Conservation (phyloP, 305 asterid species). For the Fraxinus floribunda region DNA sequence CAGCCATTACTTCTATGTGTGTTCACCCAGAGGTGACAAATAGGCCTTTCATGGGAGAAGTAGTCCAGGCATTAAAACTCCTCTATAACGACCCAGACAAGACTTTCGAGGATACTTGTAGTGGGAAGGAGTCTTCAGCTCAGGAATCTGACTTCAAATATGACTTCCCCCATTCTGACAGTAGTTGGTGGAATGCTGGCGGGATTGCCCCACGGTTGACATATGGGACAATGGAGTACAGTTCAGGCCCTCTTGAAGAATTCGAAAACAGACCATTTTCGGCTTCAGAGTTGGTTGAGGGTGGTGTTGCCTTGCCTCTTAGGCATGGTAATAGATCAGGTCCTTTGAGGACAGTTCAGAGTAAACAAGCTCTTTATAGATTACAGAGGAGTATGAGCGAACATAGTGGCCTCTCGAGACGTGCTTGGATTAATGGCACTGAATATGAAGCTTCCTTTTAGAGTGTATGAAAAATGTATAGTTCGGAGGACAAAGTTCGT, state of each 20-base stretch:
- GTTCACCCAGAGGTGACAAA: slow-evolving; percentile 94
- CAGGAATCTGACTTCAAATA: slow-evolving; percentile 74
- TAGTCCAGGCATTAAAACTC: slow-evolving; percentile 93
- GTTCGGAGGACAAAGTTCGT: slow-evolving; percentile 44
- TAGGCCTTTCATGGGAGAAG: slow-evolving; percentile 98
- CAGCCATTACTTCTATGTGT: slow-evolving; percentile 94
- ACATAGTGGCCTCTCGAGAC: slow-evolving; percentile 55
- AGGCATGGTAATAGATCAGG: slow-evolving; percentile 85
- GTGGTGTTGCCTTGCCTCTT: slow-evolving; percentile 45
- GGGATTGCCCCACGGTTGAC: slow-evolving; percentile 57
- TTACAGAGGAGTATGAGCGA: slow-evolving; percentile 83
- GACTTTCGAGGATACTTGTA: slow-evolving; percentile 66
- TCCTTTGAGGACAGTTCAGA: slow-evolving; percentile 72
- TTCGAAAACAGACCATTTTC: slow-evolving; percentile 64
- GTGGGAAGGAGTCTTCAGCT: slow-evolving; percentile 67
- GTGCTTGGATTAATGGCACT: slow-evolving; percentile 50
- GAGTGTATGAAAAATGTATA: slow-evolving; percentile 59
- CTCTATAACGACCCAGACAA: slow-evolving; percentile 76
- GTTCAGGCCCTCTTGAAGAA: slow-evolving; percentile 88
- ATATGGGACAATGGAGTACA: slow-evolving; percentile 84
- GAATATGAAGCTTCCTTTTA: slow-evolving; percentile 65
- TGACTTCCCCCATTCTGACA: slow-evolving; percentile 64
- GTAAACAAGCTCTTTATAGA: slow-evolving; percentile 63
- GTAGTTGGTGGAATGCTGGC: slow-evolving; percentile 95
- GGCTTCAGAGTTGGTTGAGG: slow-evolving; percentile 46